Evolutionary conservation across 2,329 filamentous ascomycete genomes (phyloP).

Genomic region (Pseudogymnoascus sp.): DNA sequence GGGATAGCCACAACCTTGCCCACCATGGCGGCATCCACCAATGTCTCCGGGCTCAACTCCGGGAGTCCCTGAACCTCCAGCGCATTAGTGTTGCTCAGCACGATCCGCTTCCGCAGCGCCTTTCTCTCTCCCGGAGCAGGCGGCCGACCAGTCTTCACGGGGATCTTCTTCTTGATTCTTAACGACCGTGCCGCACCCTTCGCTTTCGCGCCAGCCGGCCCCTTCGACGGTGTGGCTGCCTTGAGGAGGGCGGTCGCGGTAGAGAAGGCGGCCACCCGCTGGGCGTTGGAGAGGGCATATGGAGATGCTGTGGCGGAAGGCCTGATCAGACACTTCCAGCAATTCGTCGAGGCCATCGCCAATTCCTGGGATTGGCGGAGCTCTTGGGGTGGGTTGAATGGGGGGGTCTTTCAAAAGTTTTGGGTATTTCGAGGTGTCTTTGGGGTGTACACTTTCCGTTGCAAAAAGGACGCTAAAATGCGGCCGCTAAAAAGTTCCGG

Average conservation of each 20-base stretch:
- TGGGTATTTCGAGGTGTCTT: background rate
- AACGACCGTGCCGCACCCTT: slow-evolving; percentile 18
- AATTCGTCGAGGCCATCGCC: slow-evolving; percentile 48
- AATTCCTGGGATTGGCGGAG: slow-evolving; percentile 4
- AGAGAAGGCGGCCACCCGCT: slow-evolving; percentile 33
- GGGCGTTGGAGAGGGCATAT: slow-evolving; percentile 33
- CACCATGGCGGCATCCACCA: slow-evolving; percentile 45
- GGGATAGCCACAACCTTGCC: slow-evolving; percentile 65
- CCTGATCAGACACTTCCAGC: slow-evolving; percentile 50
- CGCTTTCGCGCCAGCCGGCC: background rate
- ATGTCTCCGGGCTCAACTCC: slow-evolving; percentile 47
- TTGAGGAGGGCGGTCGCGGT: slow-evolving; percentile 27
- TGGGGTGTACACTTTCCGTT: background rate
- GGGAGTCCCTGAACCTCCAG: slow-evolving; percentile 63
- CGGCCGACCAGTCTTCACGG: slow-evolving; percentile 35
- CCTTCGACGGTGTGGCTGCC: too few species aligned
- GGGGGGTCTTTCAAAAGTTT: background rate
- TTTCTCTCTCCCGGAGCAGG: slow-evolving; percentile 74
- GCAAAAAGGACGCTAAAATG: slow-evolving; percentile 16
- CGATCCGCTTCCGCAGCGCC: slow-evolving; percentile 77
- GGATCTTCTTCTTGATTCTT: slow-evolving; percentile 41
- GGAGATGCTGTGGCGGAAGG: slow-evolving; percentile 32
- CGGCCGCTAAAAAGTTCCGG: slow-evolving; percentile 15
- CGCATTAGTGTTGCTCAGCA: slow-evolving; percentile 91
- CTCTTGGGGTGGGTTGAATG: background rate